Evolutionary conservation across 177 flowering plant genomes (phyloP), one percentile per base, ranked within the genome.

Genomic region (Vitis hybrid): DNA sequence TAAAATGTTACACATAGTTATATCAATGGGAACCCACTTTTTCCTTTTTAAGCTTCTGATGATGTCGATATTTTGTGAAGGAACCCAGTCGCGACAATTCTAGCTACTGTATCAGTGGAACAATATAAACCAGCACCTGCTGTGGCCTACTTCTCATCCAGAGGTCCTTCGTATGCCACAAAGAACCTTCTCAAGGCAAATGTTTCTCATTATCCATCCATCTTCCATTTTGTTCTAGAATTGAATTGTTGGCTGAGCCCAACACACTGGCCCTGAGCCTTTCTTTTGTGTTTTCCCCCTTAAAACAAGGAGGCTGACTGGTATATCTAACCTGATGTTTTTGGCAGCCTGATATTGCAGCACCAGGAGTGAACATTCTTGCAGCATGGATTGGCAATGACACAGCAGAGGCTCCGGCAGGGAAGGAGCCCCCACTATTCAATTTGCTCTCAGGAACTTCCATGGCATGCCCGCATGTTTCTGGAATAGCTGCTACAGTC

Each of bases 391-490:
- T 81, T 1, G 84, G 78, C 34, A 82, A 87, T 26, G 90, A 86
- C 59, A 69, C 86, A 2, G 68, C 65, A 10, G 70, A 50, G 31
- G 75, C 75, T 51, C 80, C 81, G 10, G 29, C 71, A 31, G 95
- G 84, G 7, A 78, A 82, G 67, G 73, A 72, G 1, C 80, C 90
- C 11, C 81, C 92, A 14, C 70, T 51, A n/a, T 94, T 75, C 78
- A 82, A 86, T 65, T 50, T 94, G 34, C 56, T 87, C 16, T 92
- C 98, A 2, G 98, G 98, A 61, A 94, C 94, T 56, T 94, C 98
- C 50, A 91, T 90, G 98, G 48, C 98, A 39, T 87, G 96, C 67
- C 96, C 98, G 0, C 98, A 94, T 75, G 88, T 94, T 58, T 79
- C 96, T 0, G 98, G 88, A 1, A 56, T 89, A 48, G 96, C 85